Conservation (phyloP, 176 grass and related monocot genomes). For the Sorghum bicolor region Sorghum_bicolor_NCBIv3 NC_012870.2:56320501-56321000, state of each 20-base stretch:
- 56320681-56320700: neutral
- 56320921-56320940: neutral
- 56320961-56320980: neutral
- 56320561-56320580: conserved; percentile 43
- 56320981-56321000: neutral
- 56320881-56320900: neutral
- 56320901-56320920: neutral
- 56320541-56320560: conserved; percentile 85
- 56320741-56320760: neutral
- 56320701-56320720: neutral
- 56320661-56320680: conserved; percentile 64
- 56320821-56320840: conserved; percentile 91
- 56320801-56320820: conserved; percentile 94
- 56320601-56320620: conserved; percentile 93
- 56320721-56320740: neutral
- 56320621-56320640: conserved; percentile 68
- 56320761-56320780: conserved; percentile 53
- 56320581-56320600: conserved; percentile 85
- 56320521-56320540: conserved; percentile 94
- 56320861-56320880: neutral
- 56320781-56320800: conserved; percentile 72
- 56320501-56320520: conserved; percentile 58
- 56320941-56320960: conserved; percentile 2
- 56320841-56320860: conserved; percentile 27
- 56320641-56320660: conserved; percentile 84